A percentile compares a stretch with the other conserved stretches of the same genome.
Conservation (phyloP, 2,329 filamentous ascomycete genomes). For the Fusarium nanum region DNA sequence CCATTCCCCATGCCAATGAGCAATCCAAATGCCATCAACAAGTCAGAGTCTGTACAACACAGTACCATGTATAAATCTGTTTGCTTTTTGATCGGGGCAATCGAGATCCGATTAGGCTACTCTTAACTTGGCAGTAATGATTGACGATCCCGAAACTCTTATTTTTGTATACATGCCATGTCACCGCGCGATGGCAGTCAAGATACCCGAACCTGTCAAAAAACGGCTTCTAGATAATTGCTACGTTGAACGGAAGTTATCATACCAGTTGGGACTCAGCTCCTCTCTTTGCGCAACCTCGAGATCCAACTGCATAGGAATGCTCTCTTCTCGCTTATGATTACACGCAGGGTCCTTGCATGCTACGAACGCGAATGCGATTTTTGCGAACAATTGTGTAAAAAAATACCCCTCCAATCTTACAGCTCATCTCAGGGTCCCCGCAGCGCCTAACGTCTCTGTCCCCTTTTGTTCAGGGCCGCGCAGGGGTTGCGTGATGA, state of each 20-base stretch:
- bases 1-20: not conserved
- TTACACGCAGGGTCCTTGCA: conserved; percentile 6
- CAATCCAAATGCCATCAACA: not conserved
- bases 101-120: conserved; percentile 38
- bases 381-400: conserved; percentile 4
- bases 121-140: conserved; percentile 2
- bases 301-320: not conserved
- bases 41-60: not conserved
- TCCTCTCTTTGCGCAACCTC: not conserved
- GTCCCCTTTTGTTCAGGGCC: not conserved
- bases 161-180: not conserved
- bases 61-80: not conserved
- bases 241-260: not conserved
- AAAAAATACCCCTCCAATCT: conserved; percentile 35
- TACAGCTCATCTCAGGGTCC: conserved; percentile 10
- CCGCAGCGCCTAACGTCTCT: conserved; percentile 3
- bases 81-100: conserved; percentile 31
- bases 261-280: not conserved
- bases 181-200: not conserved
- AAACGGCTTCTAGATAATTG: not conserved
- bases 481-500: conserved; percentile 19
- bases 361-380: conserved; percentile 30
- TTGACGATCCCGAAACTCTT: conserved; percentile 13
- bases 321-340: conserved; percentile 6
- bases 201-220: not conserved